A percentile compares a stretch with the other conserved stretches of the same genome.
Conservation (phyloP, 257 asterid genomes). For the Rhazya stricta region DNA sequence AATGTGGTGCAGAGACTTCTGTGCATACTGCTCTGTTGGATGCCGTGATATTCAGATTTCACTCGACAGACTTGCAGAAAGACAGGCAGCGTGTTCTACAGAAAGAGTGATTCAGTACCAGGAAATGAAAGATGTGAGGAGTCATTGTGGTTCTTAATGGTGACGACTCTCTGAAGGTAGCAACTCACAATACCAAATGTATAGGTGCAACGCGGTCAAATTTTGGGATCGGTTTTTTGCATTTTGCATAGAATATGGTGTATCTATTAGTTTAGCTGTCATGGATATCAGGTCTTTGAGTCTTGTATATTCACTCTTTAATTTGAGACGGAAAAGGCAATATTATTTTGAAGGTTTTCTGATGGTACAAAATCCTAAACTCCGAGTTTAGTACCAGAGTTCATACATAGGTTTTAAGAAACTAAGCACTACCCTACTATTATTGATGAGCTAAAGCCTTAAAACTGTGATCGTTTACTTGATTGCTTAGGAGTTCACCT, state of each 20-base stretch:
- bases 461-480: no score
- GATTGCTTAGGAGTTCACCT: no score
- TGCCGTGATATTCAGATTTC: conserved; percentile 51
- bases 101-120: conserved; percentile 14
- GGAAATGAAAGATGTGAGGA: conserved; percentile 12
- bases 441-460: no score
- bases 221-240: conserved; percentile 33
- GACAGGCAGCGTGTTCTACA: conserved; percentile 13
- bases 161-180: conserved; percentile 17
- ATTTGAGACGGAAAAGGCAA: conserved; percentile 4
- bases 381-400: neutral
- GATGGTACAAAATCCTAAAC: neutral
- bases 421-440: no score
- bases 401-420: no score
- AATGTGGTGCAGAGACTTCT: conserved; percentile 44
- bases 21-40: conserved; percentile 52
- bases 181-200: conserved; percentile 15
- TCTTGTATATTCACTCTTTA: conserved; percentile 24
- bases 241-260: conserved; percentile 26
- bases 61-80: conserved; percentile 29
- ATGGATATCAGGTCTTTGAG: neutral
- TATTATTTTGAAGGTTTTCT: conserved; percentile 4
- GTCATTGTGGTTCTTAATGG: conserved; percentile 10
- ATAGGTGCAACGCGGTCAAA: conserved; percentile 30
- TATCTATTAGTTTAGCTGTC: conserved; percentile 8